Conservation (phyloP, 108 stramenopile genomes). For the Aurantiochytrium sp. region DNA sequence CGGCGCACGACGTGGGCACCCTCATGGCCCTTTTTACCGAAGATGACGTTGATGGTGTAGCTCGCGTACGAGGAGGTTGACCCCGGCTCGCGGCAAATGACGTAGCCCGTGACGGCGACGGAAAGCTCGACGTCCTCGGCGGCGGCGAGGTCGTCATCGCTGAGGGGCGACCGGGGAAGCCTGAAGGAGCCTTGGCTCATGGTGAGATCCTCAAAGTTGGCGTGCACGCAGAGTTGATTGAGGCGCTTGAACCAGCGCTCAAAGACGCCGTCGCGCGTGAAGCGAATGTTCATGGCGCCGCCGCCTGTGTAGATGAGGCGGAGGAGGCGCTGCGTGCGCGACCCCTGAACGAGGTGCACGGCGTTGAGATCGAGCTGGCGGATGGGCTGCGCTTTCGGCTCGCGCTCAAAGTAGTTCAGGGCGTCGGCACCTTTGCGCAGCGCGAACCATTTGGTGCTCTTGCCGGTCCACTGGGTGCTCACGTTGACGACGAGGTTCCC, state of each 20-base stretch:
- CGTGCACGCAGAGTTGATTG: background rate
- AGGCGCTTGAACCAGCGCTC: background rate
- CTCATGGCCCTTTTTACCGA: background rate
- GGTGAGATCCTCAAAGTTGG: background rate
- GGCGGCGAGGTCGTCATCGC: background rate
- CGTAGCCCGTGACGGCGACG: background rate
- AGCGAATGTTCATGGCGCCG: background rate
- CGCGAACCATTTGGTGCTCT: background rate
- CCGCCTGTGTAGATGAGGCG: background rate
- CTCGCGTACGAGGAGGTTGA: background rate
- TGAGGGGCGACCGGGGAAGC: background rate
- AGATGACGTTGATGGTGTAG: background rate
- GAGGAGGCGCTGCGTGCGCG: background rate
- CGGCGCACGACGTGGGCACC: background rate
- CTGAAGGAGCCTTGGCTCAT: background rate
- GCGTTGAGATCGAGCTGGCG: background rate
- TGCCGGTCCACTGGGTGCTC: background rate
- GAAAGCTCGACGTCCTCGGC: background rate
- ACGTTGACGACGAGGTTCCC: background rate
- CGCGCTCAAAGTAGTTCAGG: background rate
- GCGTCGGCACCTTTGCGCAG: background rate
- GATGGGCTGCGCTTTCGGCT: background rate
- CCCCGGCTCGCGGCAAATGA: background rate
- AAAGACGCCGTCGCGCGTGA: background rate
- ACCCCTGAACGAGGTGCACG: background rate